These are phyloP conservation scores for Dactylellina haptotyla DNA, from an alignment of 2,329 filamentous ascomycete species.

Conservation along the genomic window DNA sequence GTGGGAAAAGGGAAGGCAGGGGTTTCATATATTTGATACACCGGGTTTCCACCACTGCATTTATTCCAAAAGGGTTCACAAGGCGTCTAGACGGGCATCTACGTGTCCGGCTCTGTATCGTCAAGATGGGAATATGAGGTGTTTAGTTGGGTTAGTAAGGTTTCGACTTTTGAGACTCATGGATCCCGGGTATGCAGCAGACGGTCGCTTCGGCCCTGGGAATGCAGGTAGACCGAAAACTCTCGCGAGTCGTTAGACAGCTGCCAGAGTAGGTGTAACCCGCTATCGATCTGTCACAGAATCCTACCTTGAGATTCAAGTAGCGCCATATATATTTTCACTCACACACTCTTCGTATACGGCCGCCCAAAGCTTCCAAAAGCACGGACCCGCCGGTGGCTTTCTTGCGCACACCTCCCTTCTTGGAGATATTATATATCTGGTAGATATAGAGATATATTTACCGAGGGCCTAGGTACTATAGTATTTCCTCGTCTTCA, in stretches of 20 bases:
- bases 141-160: background rate
- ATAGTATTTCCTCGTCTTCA: background rate
- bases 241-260: background rate
- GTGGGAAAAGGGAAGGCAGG: background rate
- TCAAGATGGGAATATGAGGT: background rate
- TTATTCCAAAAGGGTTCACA: conserved; percentile 11
- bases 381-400: conserved; percentile 1
- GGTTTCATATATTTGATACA: conserved; percentile 31
- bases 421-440: background rate
- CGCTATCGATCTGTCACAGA: background rate
- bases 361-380: conserved; percentile 1
- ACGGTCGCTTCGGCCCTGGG: background rate
- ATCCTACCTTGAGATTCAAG: background rate
- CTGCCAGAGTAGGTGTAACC: background rate
- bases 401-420: background rate
- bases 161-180: background rate
- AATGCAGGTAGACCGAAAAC: background rate
- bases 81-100: conserved; percentile 6
- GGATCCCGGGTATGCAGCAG: background rate
- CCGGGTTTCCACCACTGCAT: conserved; percentile 5
- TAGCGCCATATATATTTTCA: background rate
- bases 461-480: conserved; percentile 19
- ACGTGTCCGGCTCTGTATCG: conserved; percentile 46
- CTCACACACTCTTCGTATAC: background rate
- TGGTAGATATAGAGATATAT: background rate